Evolutionary conservation across 1,284 basidiomycete genomes (phyloP), one percentile per base, ranked within the genome.

Genomic region (Fomitopsis schrenkii): DNA sequence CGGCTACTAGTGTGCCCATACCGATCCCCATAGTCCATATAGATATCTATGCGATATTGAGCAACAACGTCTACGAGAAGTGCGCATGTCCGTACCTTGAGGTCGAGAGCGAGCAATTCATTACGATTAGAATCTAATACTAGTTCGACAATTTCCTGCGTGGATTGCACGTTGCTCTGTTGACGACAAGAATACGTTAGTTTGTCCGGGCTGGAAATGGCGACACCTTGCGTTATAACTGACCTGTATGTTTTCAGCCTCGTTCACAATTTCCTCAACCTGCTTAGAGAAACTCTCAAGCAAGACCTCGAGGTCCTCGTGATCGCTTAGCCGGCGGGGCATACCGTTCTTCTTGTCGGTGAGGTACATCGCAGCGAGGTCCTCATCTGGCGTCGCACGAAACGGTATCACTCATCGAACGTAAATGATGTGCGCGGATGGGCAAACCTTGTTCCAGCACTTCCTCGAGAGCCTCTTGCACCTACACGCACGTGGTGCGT

Each of bases 121-220:
- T 99, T 99, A 54, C 97, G 90, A 77, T 97, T 97, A 61, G 95
- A 93, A 74, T 99, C 97, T 53, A 99, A 83, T 71, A 98, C 96
- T 61, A 99, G 83, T 75, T 99, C 97, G 6, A 97, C 94, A 57
- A 98, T 97, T 75, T 98, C 96, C 78, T 98, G 95, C 0, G 96
- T 98, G 17, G 94, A 95, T 77, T 94, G 90, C 59, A 98, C 94
- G 72, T 97, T 97, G 60, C 82, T 84, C 93, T 95, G 67, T 26
- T 57, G 26, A 61, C 26, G 26, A 36, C 33, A 4, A 19, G 3
- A 15, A 22, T 7, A 10, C 8, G 19, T 54, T 5, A 54, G 52
- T 19, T 10, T 22, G 19, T 41, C 30, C 14, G 22, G 22, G 22
- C n/a, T 40, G 8, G n/a, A 5, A 42, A 52, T 22, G 58, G 41